Conservation (phyloP, 306 rosid species). For the Calophaca sinica region DNA sequence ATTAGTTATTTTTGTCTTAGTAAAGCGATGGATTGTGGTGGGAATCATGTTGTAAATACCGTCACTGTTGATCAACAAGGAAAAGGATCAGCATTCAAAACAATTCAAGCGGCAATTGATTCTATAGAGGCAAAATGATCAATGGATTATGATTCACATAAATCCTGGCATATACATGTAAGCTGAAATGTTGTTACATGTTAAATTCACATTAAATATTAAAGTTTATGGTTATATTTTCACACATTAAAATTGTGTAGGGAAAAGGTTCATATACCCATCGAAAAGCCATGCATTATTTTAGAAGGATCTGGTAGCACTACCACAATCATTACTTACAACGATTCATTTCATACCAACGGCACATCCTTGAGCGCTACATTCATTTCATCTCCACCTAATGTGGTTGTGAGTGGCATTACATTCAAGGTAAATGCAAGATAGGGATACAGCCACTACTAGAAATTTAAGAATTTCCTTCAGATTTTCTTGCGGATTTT, state of each 20-base stretch:
- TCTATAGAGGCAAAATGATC: not conserved
- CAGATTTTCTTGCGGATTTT: no score
- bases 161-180: slow-evolving; percentile 6
- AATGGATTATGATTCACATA: slow-evolving; percentile 21
- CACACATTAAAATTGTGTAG: no score
- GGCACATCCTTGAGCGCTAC: not conserved
- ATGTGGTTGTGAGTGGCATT: slow-evolving; percentile 8
- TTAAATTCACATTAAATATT: not conserved
- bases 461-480: no score
- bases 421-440: slow-evolving; percentile 12
- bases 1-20: not conserved
- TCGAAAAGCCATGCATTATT: not conserved
- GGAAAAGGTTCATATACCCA: not conserved
- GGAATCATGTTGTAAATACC: not conserved
- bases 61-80: not conserved
- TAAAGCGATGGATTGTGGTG: slow-evolving; percentile 8
- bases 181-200: not conserved
- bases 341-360: no score
- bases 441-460: not conserved
- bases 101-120: not conserved
- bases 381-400: not conserved
- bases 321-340: not conserved
- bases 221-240: no score
- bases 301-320: not conserved
- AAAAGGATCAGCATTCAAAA: not conserved